These are phyloP conservation scores for Pleurotus eryngii DNA, from an alignment of 768 basidiomycete species.

Conservation along the genomic window DNA sequence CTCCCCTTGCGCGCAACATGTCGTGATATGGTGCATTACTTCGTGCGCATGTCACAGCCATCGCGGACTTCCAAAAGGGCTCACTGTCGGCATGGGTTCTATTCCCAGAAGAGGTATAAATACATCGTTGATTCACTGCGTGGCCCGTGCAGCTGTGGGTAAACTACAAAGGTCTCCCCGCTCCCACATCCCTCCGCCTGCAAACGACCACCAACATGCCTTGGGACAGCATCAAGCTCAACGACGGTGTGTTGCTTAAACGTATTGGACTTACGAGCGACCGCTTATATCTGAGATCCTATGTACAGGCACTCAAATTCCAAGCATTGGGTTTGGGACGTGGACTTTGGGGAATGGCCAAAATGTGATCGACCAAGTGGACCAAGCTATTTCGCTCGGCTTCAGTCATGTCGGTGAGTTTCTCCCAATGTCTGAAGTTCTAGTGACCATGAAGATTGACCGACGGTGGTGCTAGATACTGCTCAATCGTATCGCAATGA, in stretches of 20 bases:
- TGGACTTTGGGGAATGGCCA: slow-evolving; percentile 63
- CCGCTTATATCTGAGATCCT: background rate
- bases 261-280: background rate
- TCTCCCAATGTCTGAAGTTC: too few relatives aligned
- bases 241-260: slow-evolving; percentile 43
- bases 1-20: too few relatives aligned
- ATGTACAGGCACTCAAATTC: slow-evolving; percentile 41
- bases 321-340: slow-evolving; percentile 60
- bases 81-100: too few relatives aligned
- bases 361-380: slow-evolving; percentile 48
- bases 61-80: too few relatives aligned
- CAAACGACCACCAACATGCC: slow-evolving; percentile 39
- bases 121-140: too few relatives aligned
- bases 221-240: slow-evolving; percentile 56
- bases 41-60: too few relatives aligned
- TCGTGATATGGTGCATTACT: too few relatives aligned
- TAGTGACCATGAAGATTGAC: too few relatives aligned
- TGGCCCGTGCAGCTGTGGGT: too few relatives aligned
- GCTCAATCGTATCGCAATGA: slow-evolving; percentile 64
- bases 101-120: too few relatives aligned
- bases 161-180: too few relatives aligned
- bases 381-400: slow-evolving; percentile 58
- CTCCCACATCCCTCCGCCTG: slow-evolving; percentile 9
- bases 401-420: slow-evolving; percentile 59
- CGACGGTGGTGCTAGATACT: slow-evolving; percentile 38